Evolutionary conservation across 768 basidiomycete genomes (phyloP).

Genomic region (Tulasnella calospora): DNA sequence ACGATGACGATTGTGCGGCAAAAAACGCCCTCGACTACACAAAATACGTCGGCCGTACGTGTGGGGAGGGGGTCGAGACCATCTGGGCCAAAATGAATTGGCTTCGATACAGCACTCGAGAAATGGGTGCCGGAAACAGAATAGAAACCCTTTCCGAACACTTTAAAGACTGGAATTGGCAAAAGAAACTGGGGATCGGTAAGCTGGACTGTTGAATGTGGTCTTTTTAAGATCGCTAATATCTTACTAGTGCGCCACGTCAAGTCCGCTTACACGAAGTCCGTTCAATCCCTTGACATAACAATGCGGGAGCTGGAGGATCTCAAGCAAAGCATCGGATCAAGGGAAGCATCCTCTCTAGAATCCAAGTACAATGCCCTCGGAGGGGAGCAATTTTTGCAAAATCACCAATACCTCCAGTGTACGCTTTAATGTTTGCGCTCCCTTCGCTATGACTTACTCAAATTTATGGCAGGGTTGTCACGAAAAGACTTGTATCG

Average conservation of each 20-base stretch:
- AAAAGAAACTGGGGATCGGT: not conserved
- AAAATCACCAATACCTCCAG: not conserved
- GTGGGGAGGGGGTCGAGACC: not conserved
- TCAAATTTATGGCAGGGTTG: not conserved
- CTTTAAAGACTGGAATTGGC: not conserved
- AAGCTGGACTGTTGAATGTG: not conserved
- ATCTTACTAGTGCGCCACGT: too few relatives aligned
- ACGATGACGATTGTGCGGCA: not conserved
- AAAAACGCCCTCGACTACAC: not conserved
- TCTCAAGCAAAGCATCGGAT: not conserved
- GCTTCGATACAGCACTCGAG: not conserved
- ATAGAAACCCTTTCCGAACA: not conserved
- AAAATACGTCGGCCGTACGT: not conserved
- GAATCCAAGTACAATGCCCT: not conserved
- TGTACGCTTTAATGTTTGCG: not conserved
- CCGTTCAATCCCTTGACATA: too few relatives aligned
- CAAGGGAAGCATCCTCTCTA: not conserved
- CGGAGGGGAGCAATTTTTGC: not conserved
- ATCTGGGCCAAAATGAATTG: too few relatives aligned
- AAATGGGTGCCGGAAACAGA: not conserved
- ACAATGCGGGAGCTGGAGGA: too few relatives aligned
- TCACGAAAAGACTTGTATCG: not conserved
- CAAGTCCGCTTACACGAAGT: too few relatives aligned
- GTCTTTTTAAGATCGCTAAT: too few relatives aligned
- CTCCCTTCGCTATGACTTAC: too few relatives aligned